Base-by-base conservation (phyloP, 768 basidiomycete species). In the Boletus rubescentipes region DNA sequence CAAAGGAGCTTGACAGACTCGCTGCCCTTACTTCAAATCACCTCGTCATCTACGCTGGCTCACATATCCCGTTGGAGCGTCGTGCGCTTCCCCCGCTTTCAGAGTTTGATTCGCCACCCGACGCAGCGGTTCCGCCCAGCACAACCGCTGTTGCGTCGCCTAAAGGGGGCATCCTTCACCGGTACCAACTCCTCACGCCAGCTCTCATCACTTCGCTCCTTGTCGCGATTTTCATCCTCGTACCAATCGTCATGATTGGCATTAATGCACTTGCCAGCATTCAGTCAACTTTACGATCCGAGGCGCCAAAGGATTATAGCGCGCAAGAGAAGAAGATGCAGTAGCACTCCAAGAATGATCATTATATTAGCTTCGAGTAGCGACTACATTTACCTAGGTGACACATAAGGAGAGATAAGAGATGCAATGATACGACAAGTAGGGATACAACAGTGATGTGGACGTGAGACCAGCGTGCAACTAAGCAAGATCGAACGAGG, bases 281-380 rank as follows among this genome's bases (percentile, higher is more conserved):
- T 54, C 87, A 91, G 66, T 85, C 81, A 42, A 84, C 89, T 1
- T 61, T 86, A 43, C 75, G 82, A 34, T 77, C 79, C 35, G 86
- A 87, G 53, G 71, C 77, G 9, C 83, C 86, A 16, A 89, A 84
- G 69, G 81, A 81, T 8, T 89, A 79, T 63, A 83, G 72, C 62
- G 84, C 87, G 6, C 75, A 77, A 46, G 88, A 89, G 67, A 90
- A 78, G 77, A 92, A 92, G 79, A 83, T 74, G 59, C 88, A 91
- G 75, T 91, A 78, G 68, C 53, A 51, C 40, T 47, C 43, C 55
- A 59, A 62, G 53, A 63, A 50, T 57, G 31, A 43, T 39, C 38
- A 61, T 58, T 54, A 58, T 56, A 57, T 56, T 54, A 31, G 48
- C 36, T 53, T 63, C 40, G 48, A 49, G 23, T 61, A 53, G 46